Evolutionary conservation across 2,329 filamentous ascomycete species (phyloP), one percentile per base, ranked within the genome.

Genomic region (Fusarium sacchari): DNA sequence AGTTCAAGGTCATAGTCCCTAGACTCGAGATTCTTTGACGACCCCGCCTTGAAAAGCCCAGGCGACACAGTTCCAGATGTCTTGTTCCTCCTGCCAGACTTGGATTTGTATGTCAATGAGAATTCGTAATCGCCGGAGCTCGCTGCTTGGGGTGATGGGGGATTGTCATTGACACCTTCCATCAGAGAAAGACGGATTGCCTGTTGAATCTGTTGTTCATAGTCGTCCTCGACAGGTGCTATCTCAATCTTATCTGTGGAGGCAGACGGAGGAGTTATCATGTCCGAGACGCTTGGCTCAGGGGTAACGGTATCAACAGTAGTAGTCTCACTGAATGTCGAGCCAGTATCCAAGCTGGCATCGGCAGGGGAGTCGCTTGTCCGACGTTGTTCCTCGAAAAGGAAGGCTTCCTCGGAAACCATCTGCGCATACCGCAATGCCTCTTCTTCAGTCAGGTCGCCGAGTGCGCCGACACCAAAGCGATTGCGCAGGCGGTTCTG

Each of bases 381-480:
- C 11, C 89, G 86, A 10, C 86, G 86, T 75, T 88, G 86, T 80
- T 90, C 87, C 34, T 92, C 89, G n/a, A 83, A 76, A 42, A 85
- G 80, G 65, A 88, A 90, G 2, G 88, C 82, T 78, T 93, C 90
- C 69, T 90, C 86, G 1, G 90, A 92, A 12, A 93, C 84, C 85
- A 93, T 89, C 78, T 91, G 88, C 1, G 90, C 90, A 74, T 92
- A 93, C 39, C 84, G 85, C 26, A 93, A 71, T 24, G 90, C 88
- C 77, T 93, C 91, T 75, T 92, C 90, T 72, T 93, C 91, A 5
- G 86, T 92, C 69, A 93, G 80, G 34, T 90, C 90, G 7, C 86
- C 88, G 3, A 98, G 83, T 1, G 81, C 81, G 39, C 95, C 94
- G 6, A 96, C 90, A 11, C 96, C 96, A 78, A 97, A 99, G 40